Base-by-base conservation (phyloP, 2,329 filamentous ascomycete genomes). In the Fusarium euwallaceae region DNA sequence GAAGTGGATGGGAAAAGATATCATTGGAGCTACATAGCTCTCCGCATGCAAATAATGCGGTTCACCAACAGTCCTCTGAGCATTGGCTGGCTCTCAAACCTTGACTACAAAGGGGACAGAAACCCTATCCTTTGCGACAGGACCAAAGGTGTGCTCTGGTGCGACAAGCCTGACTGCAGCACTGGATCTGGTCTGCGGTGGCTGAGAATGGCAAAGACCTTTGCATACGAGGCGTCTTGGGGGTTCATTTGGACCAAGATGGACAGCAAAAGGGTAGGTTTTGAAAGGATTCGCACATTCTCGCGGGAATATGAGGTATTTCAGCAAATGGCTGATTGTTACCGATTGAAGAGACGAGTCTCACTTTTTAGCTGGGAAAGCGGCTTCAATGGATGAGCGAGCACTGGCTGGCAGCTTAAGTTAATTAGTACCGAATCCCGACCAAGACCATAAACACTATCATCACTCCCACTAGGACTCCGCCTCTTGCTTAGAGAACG, bases 131-230 rank as follows among this genome's bases (percentile, higher is more conserved):
- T 71, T 2, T 61, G 70, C 6, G 22, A 66, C 1, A 51, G 12
- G 6, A 73, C 67, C 1, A 51, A 53, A 11, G 32, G 58, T 1
- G 9, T 73, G 6, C 66, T 74, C 0, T 71, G 61, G 70, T 74
- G 67, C 3, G 20, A 34, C 4, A 29, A 34, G 17, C 37, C 61
- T 3, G 45, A 58, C 3, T 74, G 70, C 27, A 43, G 34, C 10
- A 73, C 70, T 0, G 56, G 67, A 9, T 24, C 20, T 3, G 43
- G 63, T n/a, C 14, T 5, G 4, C 67, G 64, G 10, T 68, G 64
- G 70, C 11, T 66, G 1, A 55, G 34, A 7, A 70, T 72, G 59
- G 41, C 63, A 20, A 58, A 66, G 12, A 16, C 17, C 2, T 60
- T 63, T 39, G 41, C 2, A 65, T 56, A 16, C 22, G 61, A 27